These are phyloP conservation scores for Rutidosis leptorrhynchoides DNA, from an alignment of 129 eudicot species.

Conservation along the genomic window DNA sequence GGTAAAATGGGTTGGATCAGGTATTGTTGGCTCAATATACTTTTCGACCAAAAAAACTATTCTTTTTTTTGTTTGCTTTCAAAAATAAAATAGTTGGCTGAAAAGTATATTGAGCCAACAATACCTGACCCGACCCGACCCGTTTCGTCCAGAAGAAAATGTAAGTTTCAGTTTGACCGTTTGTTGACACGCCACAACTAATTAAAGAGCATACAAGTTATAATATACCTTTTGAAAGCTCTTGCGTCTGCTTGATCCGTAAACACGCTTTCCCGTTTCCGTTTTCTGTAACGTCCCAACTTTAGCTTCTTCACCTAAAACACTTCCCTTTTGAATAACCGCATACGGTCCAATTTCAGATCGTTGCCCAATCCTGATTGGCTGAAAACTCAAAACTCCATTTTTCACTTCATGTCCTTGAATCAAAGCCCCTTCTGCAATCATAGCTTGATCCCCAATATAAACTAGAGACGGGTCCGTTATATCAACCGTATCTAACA, in stretches of 20 bases:
- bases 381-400: conserved; percentile 70
- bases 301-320: conserved; percentile 54
- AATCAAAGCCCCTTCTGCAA: conserved; percentile 74
- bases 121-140: not conserved
- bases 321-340: conserved; percentile 69
- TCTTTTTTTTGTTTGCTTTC: no score
- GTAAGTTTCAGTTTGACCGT: not conserved
- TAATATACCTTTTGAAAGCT: conserved; percentile 36
- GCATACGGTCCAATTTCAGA: conserved; percentile 74
- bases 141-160: not conserved
- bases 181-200: not conserved
- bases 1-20: not conserved
- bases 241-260: conserved; percentile 34
- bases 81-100: no score
- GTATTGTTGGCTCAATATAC: not conserved
- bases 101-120: not conserved
- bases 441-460: conserved; percentile 63
- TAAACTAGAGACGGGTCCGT: conserved; percentile 84
- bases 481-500: conserved; percentile 71
- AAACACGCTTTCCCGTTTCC: conserved; percentile 48
- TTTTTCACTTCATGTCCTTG: conserved; percentile 80
- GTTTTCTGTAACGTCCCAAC: conserved; percentile 59
- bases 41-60: no score
- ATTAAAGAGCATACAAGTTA: not conserved
- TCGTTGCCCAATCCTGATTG: conserved; percentile 64